Base-by-base conservation (phyloP, 768 basidiomycete genomes). In the Vararia minispora region DNA sequence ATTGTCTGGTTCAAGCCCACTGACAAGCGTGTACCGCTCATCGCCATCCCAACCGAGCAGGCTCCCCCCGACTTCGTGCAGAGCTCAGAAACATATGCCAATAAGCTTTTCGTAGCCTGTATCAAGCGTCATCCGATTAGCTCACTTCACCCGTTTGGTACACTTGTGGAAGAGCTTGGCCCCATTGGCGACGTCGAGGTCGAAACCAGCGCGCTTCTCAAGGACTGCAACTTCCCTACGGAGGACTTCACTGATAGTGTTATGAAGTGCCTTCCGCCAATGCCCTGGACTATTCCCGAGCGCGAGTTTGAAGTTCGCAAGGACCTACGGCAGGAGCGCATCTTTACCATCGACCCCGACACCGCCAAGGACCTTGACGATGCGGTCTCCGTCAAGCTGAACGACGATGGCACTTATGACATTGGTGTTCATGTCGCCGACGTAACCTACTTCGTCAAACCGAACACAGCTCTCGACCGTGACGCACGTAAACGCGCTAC, bases 1-100 rank as follows among this genome's bases (percentile, higher is more conserved):
- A 99, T 99, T 47, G 92, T 99, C 32, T 99, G 95, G 95, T 98
- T 99, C 72, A 94, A 97, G 64, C 95, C 95, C 4, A 97, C 94
- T 20, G 92, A 97, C 66, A 99, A 99, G 60, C 86, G 95, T 41
- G 95, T 99, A 1, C 95, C 95, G 30, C 71, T 98, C 28, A 97
- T 99, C 52, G 95, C 95, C 40, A 99, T 99, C 45, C 94, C 92
- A 6, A 98, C 95, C 6, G 95, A 99, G 53, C 95, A 99, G 60
- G 94, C 95, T 0, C 95, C 95, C 5, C 73, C 71, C 13, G 92
- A 98, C 59, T 99, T 99, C 55, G 79, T 99, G 31, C 88, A 94
- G 59, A 87, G 88, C 55, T 80, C 92, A 2, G 94, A 95, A 46
- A 70, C 71, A 2, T 99, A 98, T 58, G 77, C 78, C 16, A 74